Evolutionary conservation across 2,329 filamentous ascomycete species (phyloP).

Genomic region (Sporothrix inflata): DNA sequence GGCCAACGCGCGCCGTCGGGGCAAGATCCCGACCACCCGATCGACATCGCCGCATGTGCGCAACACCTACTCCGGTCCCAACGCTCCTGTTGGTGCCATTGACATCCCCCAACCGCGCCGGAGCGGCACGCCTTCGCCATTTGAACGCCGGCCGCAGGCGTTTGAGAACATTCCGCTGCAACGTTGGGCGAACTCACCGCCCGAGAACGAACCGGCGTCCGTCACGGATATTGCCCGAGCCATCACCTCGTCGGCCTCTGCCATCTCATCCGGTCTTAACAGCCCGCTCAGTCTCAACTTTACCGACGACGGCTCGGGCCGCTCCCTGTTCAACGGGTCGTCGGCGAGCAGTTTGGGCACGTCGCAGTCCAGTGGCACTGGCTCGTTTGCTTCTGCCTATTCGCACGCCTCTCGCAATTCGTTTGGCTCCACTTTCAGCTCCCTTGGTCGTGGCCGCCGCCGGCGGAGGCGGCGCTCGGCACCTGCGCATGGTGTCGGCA

Average conservation of each 20-base stretch:
- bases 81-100: constrained; percentile 54
- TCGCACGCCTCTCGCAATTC: constrained; percentile 63
- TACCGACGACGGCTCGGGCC: constrained; percentile 64
- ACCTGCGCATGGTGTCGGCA: constrained; percentile 32
- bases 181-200: constrained; percentile 62
- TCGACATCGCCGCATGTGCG: constrained; percentile 71
- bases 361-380: constrained; percentile 59
- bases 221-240: constrained; percentile 62
- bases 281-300: constrained; percentile 61
- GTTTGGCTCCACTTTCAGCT: constrained; percentile 56
- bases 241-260: constrained; percentile 55
- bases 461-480: constrained; percentile 54
- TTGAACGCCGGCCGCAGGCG: constrained; percentile 32
- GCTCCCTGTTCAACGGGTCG: constrained; percentile 61
- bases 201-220: constrained; percentile 63
- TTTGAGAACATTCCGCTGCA: constrained; percentile 58
- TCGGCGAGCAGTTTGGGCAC: constrained; percentile 64
- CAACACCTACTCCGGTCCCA: constrained; percentile 54
- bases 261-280: constrained; percentile 57
- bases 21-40: constrained; percentile 72
- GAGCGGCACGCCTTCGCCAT: constrained; percentile 53
- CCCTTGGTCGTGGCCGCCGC: constrained; percentile 51
- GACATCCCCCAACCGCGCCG: constrained; percentile 68
- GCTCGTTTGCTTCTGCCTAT: constrained; percentile 62
- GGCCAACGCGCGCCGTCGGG: constrained; percentile 81